Conservation (phyloP, 768 basidiomycete genomes). For the Lentinula boryana region DNA sequence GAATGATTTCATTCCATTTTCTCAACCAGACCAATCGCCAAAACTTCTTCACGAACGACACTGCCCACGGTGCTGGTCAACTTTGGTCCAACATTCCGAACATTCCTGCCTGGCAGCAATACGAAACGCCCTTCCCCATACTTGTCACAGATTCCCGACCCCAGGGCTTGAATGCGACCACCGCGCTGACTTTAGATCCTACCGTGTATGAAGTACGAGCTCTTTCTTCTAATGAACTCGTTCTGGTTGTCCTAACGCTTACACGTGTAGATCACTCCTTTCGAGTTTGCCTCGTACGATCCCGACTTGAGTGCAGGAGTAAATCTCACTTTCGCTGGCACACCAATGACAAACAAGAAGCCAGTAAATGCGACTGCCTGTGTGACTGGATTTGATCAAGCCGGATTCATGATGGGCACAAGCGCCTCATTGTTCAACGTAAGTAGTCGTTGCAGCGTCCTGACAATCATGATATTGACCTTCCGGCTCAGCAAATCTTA, state of each 20-base stretch:
- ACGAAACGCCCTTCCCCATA: constrained; percentile 61
- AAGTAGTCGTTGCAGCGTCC: constrained; percentile 9
- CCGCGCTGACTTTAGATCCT: constrained; percentile 31
- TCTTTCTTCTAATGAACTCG: constrained; percentile 47
- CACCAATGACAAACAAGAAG: constrained; percentile 52
- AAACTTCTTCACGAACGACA: constrained; percentile 56
- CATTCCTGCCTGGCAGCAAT: constrained; percentile 45
- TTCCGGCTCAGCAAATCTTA: constrained; percentile 56
- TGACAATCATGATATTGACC: constrained; percentile 38
- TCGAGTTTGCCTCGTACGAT: constrained; percentile 72
- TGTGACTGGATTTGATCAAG: constrained; percentile 70
- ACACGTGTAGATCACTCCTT: constrained; percentile 41
- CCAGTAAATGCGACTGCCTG: constrained; percentile 54
- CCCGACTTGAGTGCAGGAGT: constrained; percentile 66
- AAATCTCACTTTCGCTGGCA: constrained; percentile 60
- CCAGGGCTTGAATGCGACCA: constrained; percentile 35
- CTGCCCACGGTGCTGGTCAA: constrained; percentile 62
- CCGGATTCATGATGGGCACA: constrained; percentile 68
- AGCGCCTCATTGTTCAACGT: constrained; percentile 70
- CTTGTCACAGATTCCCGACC: constrained; percentile 53
- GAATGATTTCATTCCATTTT: constrained; percentile 70
- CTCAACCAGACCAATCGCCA: constrained; percentile 53
- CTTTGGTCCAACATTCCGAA: constrained; percentile 56
- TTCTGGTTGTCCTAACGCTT: background rate
- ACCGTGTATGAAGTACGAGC: constrained; percentile 52